A percentile compares a stretch with the other conserved stretches of the same genome.
Evolutionary conservation across 129 eudicot species (phyloP).

Genomic region (Centrapalus pauciflorus): DNA sequence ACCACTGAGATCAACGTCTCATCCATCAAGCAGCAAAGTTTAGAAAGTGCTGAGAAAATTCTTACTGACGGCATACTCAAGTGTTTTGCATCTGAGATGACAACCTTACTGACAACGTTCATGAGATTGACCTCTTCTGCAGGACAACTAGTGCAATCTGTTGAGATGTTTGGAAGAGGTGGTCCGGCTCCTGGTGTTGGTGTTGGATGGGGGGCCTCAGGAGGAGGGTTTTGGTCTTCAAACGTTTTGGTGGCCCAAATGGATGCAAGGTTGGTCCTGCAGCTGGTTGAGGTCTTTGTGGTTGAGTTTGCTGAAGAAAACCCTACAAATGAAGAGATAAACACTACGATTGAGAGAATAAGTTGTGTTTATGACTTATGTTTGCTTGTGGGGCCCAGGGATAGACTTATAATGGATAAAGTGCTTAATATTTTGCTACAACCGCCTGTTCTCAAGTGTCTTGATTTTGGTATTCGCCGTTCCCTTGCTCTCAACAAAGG

Average conservation of each 20-base stretch:
- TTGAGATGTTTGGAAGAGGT: slow-evolving; percentile 85
- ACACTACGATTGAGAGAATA: slow-evolving; percentile 35
- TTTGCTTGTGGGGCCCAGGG: slow-evolving; percentile 61
- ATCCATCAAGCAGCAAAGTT: slow-evolving; percentile 8
- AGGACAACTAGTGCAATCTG: slow-evolving; percentile 36
- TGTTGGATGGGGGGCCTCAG: slow-evolving; percentile 89
- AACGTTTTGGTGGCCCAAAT: slow-evolving; percentile 55
- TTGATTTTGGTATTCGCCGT: slow-evolving; percentile 43
- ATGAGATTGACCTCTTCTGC: slow-evolving; percentile 43
- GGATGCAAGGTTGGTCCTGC: slow-evolving; percentile 60
- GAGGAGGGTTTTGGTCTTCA: slow-evolving; percentile 89
- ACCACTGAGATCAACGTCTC: slow-evolving; percentile 19
- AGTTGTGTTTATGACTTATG: slow-evolving; percentile 49
- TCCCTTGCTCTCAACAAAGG: slow-evolving; percentile 30
- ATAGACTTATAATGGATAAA: slow-evolving; percentile 42
- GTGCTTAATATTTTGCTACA: slow-evolving; percentile 49
- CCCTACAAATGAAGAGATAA: slow-evolving; percentile 34
- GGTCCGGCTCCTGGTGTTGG: slow-evolving; percentile 99
- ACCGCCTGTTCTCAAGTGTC: slow-evolving; percentile 53
- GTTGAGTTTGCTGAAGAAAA: slow-evolving; percentile 19
- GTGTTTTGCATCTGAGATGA: slow-evolving; percentile 37
- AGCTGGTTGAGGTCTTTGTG: slow-evolving; percentile 45
- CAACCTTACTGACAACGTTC: slow-evolving; percentile 37
- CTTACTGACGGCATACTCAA: slow-evolving; percentile 60
- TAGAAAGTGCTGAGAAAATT: slow-evolving; percentile 42